phyloP scores from a whole-genome alignment of 164 flowering plant species.

The Stephania yunnanensis region DNA sequence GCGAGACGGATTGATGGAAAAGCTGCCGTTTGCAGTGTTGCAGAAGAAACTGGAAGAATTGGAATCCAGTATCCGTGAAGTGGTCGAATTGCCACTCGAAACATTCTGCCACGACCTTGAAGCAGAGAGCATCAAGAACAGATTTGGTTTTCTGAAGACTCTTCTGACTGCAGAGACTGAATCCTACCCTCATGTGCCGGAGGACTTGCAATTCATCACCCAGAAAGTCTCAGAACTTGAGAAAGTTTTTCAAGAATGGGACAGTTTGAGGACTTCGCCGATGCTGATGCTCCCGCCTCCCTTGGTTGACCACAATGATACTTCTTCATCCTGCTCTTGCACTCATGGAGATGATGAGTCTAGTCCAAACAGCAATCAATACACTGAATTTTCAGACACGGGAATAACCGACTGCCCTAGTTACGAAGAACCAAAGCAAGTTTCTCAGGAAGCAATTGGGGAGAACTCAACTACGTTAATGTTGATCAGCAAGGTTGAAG shows the following conservation, averaged over 20 bases:
- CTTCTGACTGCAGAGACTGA: slow-evolving; percentile 33
- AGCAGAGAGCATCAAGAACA: slow-evolving; percentile 17
- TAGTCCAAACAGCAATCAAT: slow-evolving; percentile 28
- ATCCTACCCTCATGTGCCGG: slow-evolving; percentile 22
- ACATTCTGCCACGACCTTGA: slow-evolving; percentile 6
- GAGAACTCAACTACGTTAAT: neutral
- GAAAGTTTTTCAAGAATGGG: slow-evolving; percentile 20
- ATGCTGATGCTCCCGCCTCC: neutral
- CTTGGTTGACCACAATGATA: neutral
- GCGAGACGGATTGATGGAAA: slow-evolving; percentile 18
- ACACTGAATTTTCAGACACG: neutral
- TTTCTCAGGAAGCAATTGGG: neutral
- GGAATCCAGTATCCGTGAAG: slow-evolving; percentile 21
- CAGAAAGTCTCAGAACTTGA: slow-evolving; percentile 23
- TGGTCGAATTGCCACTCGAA: slow-evolving; percentile 9
- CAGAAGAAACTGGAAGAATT: slow-evolving; percentile 37
- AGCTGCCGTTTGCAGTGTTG: slow-evolving; percentile 19
- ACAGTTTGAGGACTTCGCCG: neutral
- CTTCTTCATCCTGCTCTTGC: slow-evolving; percentile 28
- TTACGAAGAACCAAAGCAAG: slow-evolving; percentile 4
- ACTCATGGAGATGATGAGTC: slow-evolving; percentile 20
- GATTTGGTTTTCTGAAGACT: slow-evolving; percentile 21
- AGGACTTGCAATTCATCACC: slow-evolving; percentile 24
- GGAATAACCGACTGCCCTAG: neutral
- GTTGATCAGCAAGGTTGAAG: neutral